These are phyloP conservation scores for Fennellomyces sp. DNA, from an alignment of 371 early-diverging fungal species.

Conservation along the genomic window DNA sequence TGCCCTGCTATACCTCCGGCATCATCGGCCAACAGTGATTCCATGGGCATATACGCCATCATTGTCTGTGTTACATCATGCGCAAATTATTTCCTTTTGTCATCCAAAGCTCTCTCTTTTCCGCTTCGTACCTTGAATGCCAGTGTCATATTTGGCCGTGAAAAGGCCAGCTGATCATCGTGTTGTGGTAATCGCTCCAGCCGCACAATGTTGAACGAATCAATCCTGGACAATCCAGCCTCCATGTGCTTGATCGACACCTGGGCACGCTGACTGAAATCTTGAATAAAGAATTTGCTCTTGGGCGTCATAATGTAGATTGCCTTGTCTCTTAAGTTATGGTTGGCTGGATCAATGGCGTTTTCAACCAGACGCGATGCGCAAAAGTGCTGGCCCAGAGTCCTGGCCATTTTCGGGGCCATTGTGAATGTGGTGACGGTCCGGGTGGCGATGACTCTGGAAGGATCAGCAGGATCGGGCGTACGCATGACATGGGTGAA, in stretches of 20 bases:
- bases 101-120: background rate
- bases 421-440: conserved; percentile 57
- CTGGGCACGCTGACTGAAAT: conserved; percentile 37
- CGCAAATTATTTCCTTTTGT: background rate
- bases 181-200: conserved; percentile 41
- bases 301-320: conserved; percentile 57
- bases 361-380: conserved; percentile 55
- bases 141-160: conserved; percentile 52
- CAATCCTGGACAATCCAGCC: conserved; percentile 16
- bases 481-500: conserved; percentile 56
- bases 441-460: conserved; percentile 43
- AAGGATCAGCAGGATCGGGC: conserved; percentile 52
- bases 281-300: conserved; percentile 51
- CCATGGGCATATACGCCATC: conserved; percentile 52
- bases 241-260: conserved; percentile 36
- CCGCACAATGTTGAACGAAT: conserved; percentile 24
- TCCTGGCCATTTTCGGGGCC: conserved; percentile 54
- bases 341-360: conserved; percentile 48
- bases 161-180: conserved; percentile 45
- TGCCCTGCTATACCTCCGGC: conserved; percentile 31
- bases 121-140: conserved; percentile 40
- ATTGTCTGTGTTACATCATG: conserved; percentile 27
- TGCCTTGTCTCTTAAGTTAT: conserved; percentile 52
- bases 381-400: conserved; percentile 57
- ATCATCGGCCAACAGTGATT: conserved; percentile 40